These are phyloP conservation scores for Gossypium sturtianum DNA, from an alignment of 345 rosid genomes.

Conservation along the genomic window DNA sequence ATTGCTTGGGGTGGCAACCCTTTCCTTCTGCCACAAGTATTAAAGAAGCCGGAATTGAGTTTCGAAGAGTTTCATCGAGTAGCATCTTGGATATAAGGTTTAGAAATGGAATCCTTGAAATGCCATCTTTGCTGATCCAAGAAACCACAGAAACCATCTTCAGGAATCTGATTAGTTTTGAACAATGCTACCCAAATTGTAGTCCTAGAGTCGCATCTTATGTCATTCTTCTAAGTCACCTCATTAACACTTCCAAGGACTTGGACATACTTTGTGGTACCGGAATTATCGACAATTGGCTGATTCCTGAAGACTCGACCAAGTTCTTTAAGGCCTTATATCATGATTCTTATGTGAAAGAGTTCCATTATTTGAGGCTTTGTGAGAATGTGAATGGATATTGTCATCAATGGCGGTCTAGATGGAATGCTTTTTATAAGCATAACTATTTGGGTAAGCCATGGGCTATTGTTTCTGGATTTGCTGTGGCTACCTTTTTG, in stretches of 20 bases:
- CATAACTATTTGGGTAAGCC: constrained; percentile 11
- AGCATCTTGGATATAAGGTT: constrained; percentile 8
- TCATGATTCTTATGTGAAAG: constrained; percentile 6
- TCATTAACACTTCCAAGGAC: constrained; percentile 17
- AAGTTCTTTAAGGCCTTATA: constrained; percentile 22
- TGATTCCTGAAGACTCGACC: constrained; percentile 5
- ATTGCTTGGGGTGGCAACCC: background rate
- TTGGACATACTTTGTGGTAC: background rate
- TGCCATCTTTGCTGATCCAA: constrained; percentile 7
- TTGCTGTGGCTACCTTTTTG: background rate
- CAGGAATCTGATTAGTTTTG: constrained; percentile 9
- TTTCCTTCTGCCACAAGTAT: constrained; percentile 1
- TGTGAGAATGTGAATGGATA: constrained; percentile 1
- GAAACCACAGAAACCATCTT: constrained; percentile 11
- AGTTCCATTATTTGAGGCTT: background rate
- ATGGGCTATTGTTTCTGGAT: constrained; percentile 3
- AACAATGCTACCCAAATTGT: background rate
- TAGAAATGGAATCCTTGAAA: background rate
- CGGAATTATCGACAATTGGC: background rate
- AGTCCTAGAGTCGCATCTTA: constrained; percentile 10
- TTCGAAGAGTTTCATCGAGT: background rate
- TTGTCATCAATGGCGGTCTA: background rate
- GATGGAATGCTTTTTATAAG: background rate
- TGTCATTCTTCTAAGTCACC: constrained; percentile 10
- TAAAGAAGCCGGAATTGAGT: constrained; percentile 4